Evolutionary conservation across 495 filamentous ascomycete genomes (phyloP), one percentile per base, ranked within the genome.

Genomic region (Annulohypoxylon bovei): DNA sequence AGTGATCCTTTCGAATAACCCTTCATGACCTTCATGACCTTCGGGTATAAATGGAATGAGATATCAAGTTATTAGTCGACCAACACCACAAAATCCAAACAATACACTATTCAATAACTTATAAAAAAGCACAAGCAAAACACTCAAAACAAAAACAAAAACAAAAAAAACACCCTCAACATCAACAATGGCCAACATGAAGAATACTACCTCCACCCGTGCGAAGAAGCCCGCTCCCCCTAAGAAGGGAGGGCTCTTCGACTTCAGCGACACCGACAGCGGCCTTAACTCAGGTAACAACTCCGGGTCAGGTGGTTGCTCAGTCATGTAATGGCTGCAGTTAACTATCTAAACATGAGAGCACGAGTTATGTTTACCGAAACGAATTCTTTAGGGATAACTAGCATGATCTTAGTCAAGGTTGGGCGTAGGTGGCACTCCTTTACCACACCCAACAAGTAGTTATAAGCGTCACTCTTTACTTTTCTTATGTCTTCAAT

Each of bases 211-310:
- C 30, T 52, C 63, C 22, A 52, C 7, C 8, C 32, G 16, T 7
- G 18, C 63, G 0, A 58, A 63, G 47, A 72, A 72, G 70, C 64
- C 70, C 14, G 18, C 59, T 8, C 47, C 20, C 22, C 64, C 54
- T 12, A 68, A 47, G 37, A 72, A 72, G 64, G 70, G 70, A 47
- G 70, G 70, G 1, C 70, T 72, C 4, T 72, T 72, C 46, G 70
- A 72, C 55, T 68, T 74, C 58, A 60, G 65, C 72, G 62, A 67
- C 33, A 44, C 62, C 4, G 58, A 67, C 49, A 52, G 23, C 30
- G 61, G 61, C 25, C 53, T 68, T 27, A 12, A 59, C 54, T 6
- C 37, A 8, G 32, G 53, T 32, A 32, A 47, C n/a, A 33, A 32
- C 25, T 16, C 49, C 11, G 49, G 60, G 35, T 70, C 68, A 12